Evolutionary conservation across 768 basidiomycete species (phyloP).

Genomic region (Lactarius trivialis): DNA sequence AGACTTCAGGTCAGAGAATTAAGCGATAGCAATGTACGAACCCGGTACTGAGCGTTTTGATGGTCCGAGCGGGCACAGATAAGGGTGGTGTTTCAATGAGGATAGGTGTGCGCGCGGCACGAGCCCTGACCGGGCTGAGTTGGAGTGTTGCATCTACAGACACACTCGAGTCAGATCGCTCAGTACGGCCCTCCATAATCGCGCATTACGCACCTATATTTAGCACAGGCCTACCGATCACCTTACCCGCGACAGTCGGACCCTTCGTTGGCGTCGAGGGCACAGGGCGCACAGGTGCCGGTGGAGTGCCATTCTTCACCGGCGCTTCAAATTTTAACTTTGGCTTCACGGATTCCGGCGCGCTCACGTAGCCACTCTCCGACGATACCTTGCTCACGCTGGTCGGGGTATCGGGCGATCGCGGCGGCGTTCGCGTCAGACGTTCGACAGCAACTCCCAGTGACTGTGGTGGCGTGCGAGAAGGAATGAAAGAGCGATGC

Average conservation of each 20-base stretch:
- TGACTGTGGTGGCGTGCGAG: slow-evolving; percentile 59
- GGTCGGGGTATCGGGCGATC: slow-evolving; percentile 5
- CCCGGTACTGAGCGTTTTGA: slow-evolving; percentile 57
- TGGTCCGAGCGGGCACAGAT: slow-evolving; percentile 20
- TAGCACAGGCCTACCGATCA: slow-evolving; percentile 61
- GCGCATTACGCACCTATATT: slow-evolving; percentile 50
- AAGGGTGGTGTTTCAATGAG: slow-evolving; percentile 35
- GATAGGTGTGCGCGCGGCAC: slow-evolving; percentile 56
- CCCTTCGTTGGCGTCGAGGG: slow-evolving; percentile 13
- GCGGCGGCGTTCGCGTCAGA: slow-evolving; percentile 34
- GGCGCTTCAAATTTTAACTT: slow-evolving; percentile 1
- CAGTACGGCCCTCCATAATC: background rate
- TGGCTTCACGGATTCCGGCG: slow-evolving; percentile 12
- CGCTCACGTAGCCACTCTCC: slow-evolving; percentile 23
- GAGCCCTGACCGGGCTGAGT: slow-evolving; percentile 71
- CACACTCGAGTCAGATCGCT: slow-evolving; percentile 2
- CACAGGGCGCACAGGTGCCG: background rate
- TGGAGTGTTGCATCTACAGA: slow-evolving; percentile 54
- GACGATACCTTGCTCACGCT: slow-evolving; percentile 13
- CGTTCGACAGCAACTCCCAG: slow-evolving; percentile 67
- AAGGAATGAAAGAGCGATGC: slow-evolving; percentile 42
- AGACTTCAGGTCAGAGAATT: background rate
- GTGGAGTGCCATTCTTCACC: background rate
- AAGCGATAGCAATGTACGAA: slow-evolving; percentile 31
- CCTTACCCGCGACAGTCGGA: slow-evolving; percentile 40